Conservation (phyloP, 2,329 filamentous ascomycete genomes). For the Pseudocercospora musae region DNA sequence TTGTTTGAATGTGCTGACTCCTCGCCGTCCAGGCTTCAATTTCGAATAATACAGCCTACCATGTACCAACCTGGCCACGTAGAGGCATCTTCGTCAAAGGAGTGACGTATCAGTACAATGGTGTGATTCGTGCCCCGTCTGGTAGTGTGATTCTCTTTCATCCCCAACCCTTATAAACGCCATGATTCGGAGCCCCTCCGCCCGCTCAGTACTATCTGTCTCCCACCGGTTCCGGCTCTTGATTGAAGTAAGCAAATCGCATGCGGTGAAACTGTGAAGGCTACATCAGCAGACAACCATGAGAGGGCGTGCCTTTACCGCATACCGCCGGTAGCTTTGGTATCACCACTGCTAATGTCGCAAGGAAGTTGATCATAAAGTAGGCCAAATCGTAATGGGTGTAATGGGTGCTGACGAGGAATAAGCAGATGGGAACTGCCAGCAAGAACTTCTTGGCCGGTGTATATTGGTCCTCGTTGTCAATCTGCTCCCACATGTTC, state of each 20-base stretch:
- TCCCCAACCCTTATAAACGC: conserved; percentile 20
- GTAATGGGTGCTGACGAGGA: conserved; percentile 96
- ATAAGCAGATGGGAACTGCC: conserved; percentile 88
- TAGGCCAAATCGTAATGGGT: conserved; percentile 97
- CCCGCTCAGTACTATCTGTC: conserved; percentile 17
- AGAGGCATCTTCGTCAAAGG: conserved; percentile 14
- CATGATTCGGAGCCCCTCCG: conserved; percentile 8
- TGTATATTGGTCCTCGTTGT: conserved; percentile 97
- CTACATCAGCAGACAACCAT: conserved; percentile 13
- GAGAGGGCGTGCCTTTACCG: conserved; percentile 26
- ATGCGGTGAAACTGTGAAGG: conserved; percentile 36
- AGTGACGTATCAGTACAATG: conserved; percentile 20
- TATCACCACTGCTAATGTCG: conserved; percentile 87
- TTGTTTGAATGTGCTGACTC: neutral
- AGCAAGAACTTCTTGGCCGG: conserved; percentile 98
- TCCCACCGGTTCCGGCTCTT: conserved; percentile 27
- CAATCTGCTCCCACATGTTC: conserved; percentile 99
- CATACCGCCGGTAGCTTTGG: conserved; percentile 93
- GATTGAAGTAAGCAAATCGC: conserved; percentile 37
- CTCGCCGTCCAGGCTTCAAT: neutral
- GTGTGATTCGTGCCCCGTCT: conserved; percentile 7
- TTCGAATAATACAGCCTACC: conserved; percentile 10
- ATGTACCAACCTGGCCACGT: neutral
- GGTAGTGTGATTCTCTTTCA: conserved; percentile 16
- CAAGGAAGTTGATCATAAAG: conserved; percentile 95